Percentiles rank a stretch among this genome's conserved stretches.
Conservation (phyloP, 306 rosid species). For the Geum urbanum region DNA sequence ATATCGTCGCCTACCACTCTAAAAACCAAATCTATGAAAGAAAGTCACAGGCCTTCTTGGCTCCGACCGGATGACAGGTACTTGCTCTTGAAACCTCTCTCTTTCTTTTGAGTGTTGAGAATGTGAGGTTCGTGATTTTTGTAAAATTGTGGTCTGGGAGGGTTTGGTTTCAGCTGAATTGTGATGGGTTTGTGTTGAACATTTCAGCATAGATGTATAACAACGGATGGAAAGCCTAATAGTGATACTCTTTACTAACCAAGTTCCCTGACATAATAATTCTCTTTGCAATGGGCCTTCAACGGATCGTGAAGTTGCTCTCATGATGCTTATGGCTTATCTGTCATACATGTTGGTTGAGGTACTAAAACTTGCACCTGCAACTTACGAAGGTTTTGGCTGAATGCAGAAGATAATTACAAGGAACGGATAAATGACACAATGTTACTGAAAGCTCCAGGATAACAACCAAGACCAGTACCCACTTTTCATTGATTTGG, state of each 20-base stretch:
- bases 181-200: slow-evolving; percentile 23
- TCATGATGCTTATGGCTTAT: slow-evolving; percentile 92
- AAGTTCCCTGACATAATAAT: slow-evolving; percentile 15
- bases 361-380: slow-evolving; percentile 31
- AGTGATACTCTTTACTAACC: background rate
- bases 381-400: background rate
- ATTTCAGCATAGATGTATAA: background rate
- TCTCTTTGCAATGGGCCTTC: slow-evolving; percentile 57
- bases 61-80: too few species aligned
- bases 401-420: background rate
- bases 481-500: background rate
- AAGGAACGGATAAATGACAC: slow-evolving; percentile 52
- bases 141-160: slow-evolving; percentile 41
- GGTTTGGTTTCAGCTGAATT: slow-evolving; percentile 20
- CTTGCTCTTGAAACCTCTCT: background rate
- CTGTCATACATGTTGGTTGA: slow-evolving; percentile 77
- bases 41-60: too few species aligned
- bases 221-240: background rate
- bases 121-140: slow-evolving; percentile 4
- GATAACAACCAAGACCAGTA: slow-evolving; percentile 58
- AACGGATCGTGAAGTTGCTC: slow-evolving; percentile 82
- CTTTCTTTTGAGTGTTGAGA: background rate
- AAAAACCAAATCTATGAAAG: too few species aligned
- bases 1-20: too few species aligned
- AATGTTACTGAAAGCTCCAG: slow-evolving; percentile 81